These are phyloP conservation scores for Penicillium longicatenatum DNA, from an alignment of 495 filamentous ascomycete species.

Conservation along the genomic window DNA sequence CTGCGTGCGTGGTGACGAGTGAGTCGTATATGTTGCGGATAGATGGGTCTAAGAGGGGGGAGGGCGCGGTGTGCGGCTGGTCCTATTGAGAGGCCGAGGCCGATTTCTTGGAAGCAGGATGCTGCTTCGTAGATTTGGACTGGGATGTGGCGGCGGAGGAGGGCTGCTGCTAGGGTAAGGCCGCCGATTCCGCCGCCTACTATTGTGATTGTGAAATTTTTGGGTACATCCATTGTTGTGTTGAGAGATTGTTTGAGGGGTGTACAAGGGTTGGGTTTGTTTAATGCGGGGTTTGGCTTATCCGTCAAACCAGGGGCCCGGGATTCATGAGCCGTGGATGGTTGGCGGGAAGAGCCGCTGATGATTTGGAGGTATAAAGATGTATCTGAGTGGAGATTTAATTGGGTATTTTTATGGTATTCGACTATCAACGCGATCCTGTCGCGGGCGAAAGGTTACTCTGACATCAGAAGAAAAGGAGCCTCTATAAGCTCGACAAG, in stretches of 20 bases:
- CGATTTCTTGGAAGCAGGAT: conserved; percentile 54
- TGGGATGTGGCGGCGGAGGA: conserved; percentile 50
- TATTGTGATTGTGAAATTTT: conserved; percentile 52
- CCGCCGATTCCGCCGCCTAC: conserved; percentile 64
- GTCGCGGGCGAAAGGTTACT: background rate
- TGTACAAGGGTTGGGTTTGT: background rate
- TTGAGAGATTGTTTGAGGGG: background rate
- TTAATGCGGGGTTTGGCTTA: background rate
- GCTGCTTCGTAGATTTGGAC: conserved; percentile 61
- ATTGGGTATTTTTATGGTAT: background rate
- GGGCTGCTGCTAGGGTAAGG: conserved; percentile 55
- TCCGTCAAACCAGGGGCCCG: background rate
- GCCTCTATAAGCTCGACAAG: no score
- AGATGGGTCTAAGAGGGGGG: conserved; percentile 45
- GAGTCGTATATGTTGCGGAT: conserved; percentile 36
- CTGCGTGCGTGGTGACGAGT: conserved; percentile 33
- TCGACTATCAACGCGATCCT: conserved; percentile 9
- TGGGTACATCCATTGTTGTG: background rate
- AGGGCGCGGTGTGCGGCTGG: conserved; percentile 61
- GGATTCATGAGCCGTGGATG: background rate
- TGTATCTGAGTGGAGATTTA: background rate
- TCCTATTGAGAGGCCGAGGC: conserved; percentile 60
- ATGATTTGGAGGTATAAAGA: background rate
- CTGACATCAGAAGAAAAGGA: conserved; percentile 1
- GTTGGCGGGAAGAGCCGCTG: background rate